Percentiles rank a stretch among this genome's conserved stretches.
Conservation (phyloP, 2,329 filamentous ascomycete species). For the Paecilomyces formosus region DNA sequence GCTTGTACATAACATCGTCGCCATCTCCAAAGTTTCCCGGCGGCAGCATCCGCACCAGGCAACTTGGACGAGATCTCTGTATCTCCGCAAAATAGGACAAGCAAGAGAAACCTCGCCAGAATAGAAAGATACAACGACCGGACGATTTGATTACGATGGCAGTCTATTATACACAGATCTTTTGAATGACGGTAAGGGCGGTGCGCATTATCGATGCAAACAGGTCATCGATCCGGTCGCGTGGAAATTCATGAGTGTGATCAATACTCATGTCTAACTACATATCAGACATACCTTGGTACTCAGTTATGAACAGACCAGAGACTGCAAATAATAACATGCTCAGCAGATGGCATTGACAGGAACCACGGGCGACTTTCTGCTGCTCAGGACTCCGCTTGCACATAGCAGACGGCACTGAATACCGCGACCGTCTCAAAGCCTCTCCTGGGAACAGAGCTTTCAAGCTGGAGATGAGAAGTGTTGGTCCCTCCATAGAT, state of each 20-base stretch:
- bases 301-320: neutral
- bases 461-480: neutral
- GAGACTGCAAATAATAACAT: neutral
- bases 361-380: neutral
- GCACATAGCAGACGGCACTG: neutral
- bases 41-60: too few relatives aligned
- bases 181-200: too few relatives aligned
- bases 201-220: neutral
- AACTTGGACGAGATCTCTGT: neutral
- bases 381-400: neutral
- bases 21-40: neutral
- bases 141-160: too few relatives aligned
- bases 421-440: neutral
- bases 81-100: neutral
- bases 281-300: neutral
- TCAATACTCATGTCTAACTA: too few relatives aligned
- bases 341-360: neutral
- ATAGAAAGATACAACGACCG: too few relatives aligned
- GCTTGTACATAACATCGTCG: neutral
- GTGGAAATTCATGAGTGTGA: neutral
- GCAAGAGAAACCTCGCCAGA: too few relatives aligned
- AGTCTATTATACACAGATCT: too few relatives aligned
- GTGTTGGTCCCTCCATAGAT: conserved; percentile 5
- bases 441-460: neutral
- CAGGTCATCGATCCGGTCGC: neutral